Evolutionary conservation across 2,329 filamentous ascomycete genomes (phyloP).

Genomic region (Venturia nashicola): DNA sequence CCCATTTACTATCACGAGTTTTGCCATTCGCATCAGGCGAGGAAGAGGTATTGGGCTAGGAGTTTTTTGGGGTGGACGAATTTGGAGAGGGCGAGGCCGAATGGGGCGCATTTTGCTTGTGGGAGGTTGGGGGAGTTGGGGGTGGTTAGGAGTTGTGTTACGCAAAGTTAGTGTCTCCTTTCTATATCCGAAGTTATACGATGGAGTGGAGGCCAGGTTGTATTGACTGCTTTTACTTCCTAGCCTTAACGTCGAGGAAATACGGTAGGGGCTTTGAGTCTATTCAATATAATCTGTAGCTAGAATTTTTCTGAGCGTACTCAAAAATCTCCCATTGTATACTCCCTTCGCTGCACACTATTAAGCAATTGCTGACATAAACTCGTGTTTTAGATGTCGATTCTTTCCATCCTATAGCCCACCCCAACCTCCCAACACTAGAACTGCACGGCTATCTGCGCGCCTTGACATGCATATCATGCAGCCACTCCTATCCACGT

Average conservation of each 20-base stretch:
- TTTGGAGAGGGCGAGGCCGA: constrained; percentile 66
- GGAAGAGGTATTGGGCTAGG: constrained; percentile 91
- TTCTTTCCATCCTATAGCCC: constrained; percentile 72
- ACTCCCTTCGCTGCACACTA: neutral
- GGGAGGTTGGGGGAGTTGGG: constrained; percentile 59
- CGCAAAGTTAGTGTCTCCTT: constrained; percentile 50
- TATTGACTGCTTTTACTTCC: neutral
- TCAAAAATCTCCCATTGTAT: neutral
- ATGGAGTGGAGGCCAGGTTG: too few relatives aligned
- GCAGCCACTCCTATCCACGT: constrained; percentile 58
- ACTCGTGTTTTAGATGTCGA: constrained; percentile 55
- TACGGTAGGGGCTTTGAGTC: neutral
- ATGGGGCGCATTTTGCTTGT: constrained; percentile 67
- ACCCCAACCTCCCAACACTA: constrained; percentile 61
- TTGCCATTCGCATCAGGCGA: constrained; percentile 62
- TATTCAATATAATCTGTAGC: neutral
- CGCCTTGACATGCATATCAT: constrained; percentile 68
- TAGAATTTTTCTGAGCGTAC: neutral
- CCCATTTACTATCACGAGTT: constrained; percentile 95
- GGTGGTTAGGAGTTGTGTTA: constrained; percentile 65
- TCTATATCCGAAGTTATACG: neutral
- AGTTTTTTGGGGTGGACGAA: constrained; percentile 90
- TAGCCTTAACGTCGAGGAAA: neutral
- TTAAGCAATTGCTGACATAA: neutral
- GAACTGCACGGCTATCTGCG: constrained; percentile 89